phyloP scores from a whole-genome alignment of 352 stramenopile species.

The Hyaloperonospora arabidopsidis region DNA sequence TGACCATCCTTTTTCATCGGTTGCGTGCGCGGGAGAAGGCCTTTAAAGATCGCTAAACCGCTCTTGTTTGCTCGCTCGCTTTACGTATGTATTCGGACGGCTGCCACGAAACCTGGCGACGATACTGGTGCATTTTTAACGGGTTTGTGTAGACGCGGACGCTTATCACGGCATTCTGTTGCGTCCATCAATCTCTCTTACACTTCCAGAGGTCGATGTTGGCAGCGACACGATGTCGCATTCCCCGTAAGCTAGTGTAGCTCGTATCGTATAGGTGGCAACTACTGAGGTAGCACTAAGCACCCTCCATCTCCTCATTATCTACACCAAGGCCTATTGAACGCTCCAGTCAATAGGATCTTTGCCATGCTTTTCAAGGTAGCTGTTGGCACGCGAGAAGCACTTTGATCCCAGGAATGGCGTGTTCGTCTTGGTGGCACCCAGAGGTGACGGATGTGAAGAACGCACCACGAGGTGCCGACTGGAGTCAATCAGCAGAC shows the following conservation, averaged over 20 bases:
- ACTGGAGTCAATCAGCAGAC: conserved; percentile 59
- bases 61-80: conserved; percentile 52
- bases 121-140: conserved; percentile 57
- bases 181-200: conserved; percentile 34
- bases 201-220: conserved; percentile 38
- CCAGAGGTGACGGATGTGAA: conserved; percentile 91
- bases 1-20: conserved; percentile 31
- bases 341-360: conserved; percentile 81
- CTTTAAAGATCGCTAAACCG: conserved; percentile 32
- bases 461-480: conserved; percentile 85
- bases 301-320: background rate
- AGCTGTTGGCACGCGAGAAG: conserved; percentile 80
- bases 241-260: conserved; percentile 16
- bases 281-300: too few species aligned
- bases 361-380: conserved; percentile 67
- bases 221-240: conserved; percentile 34
- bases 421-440: conserved; percentile 91
- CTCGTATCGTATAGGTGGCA: conserved; percentile 20
- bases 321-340: conserved; percentile 18
- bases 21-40: conserved; percentile 31
- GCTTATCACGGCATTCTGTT: conserved; percentile 45
- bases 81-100: conserved; percentile 45
- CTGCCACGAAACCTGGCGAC: conserved; percentile 38
- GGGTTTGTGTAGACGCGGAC: conserved; percentile 43
- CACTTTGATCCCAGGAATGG: conserved; percentile 94